Evolutionary conservation across 163 green algal genomes (phyloP).

Genomic region (Scenedesmus sp.): DNA sequence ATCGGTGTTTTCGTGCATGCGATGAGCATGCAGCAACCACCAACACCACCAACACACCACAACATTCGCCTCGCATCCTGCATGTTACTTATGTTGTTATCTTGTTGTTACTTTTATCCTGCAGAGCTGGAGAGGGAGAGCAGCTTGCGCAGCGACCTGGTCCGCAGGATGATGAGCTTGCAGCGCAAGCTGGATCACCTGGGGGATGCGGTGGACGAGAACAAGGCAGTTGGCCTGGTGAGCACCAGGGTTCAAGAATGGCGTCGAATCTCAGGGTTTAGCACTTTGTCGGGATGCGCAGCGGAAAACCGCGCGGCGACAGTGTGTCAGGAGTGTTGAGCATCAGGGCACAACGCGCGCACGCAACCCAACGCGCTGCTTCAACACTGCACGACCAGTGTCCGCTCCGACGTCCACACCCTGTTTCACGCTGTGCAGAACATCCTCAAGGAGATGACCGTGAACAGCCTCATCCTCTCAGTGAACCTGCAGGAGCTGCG

Average conservation of each 20-base stretch:
- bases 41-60: too few relatives aligned
- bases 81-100: not conserved
- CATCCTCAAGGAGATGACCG: slow-evolving; percentile 32
- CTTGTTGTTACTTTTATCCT: not conserved
- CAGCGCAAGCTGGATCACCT: not conserved
- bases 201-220: not conserved
- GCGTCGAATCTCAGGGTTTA: not conserved
- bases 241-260: not conserved
- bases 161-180: not conserved
- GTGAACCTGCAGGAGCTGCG: slow-evolving; percentile 35
- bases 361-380: too few relatives aligned
- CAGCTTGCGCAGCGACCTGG: not conserved
- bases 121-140: not conserved
- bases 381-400: too few relatives aligned
- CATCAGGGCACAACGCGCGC: too few relatives aligned
- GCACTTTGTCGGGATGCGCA: too few relatives aligned
- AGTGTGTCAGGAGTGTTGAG: too few relatives aligned
- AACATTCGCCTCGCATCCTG: too few relatives aligned
- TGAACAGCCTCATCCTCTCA: slow-evolving; percentile 39
- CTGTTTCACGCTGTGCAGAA: not conserved
- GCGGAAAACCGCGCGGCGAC: too few relatives aligned
- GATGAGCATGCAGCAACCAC: not conserved
- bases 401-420: not conserved
- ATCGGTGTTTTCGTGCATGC: too few relatives aligned
- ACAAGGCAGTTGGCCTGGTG: slow-evolving; percentile 18